These are phyloP conservation scores for Cichorium intybus DNA, from an alignment of 140 eudicot genomes.

Conservation along the genomic window DNA sequence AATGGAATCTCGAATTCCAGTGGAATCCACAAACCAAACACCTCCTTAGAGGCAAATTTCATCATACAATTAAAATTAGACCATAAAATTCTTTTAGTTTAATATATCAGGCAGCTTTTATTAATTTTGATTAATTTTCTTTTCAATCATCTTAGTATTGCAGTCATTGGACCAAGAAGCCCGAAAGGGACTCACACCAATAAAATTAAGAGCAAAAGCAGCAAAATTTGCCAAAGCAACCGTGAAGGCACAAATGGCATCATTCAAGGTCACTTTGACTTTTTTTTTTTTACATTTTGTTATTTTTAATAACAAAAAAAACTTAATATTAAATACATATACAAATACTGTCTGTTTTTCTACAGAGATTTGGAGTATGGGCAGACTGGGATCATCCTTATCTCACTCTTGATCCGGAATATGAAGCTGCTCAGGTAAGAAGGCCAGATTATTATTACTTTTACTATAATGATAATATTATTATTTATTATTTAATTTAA, in stretches of 20 bases:
- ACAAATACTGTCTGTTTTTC: slow-evolving; percentile 7
- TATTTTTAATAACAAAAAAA: not conserved
- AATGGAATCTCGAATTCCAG: not conserved
- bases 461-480: not conserved
- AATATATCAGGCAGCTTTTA: not conserved
- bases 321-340: not conserved
- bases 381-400: slow-evolving; percentile 98
- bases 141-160: slow-evolving; percentile 62
- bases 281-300: not conserved
- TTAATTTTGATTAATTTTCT: slow-evolving; percentile 15
- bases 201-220: slow-evolving; percentile 94
- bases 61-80: no score
- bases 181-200: slow-evolving; percentile 78
- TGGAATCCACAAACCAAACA: no score
- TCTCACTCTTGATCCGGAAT: slow-evolving; percentile 96
- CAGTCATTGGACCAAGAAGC: slow-evolving; percentile 94
- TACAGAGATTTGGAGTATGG: slow-evolving; percentile 94
- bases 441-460: slow-evolving; percentile 1
- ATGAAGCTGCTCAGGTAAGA: slow-evolving; percentile 96
- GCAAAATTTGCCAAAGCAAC: slow-evolving; percentile 95
- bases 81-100: no score
- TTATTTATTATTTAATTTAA: not conserved
- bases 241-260: slow-evolving; percentile 93
- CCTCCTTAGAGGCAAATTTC: no score
- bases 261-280: slow-evolving; percentile 66